Evolutionary conservation across 768 basidiomycete species (phyloP).

Genomic region (Suillus spraguei): DNA sequence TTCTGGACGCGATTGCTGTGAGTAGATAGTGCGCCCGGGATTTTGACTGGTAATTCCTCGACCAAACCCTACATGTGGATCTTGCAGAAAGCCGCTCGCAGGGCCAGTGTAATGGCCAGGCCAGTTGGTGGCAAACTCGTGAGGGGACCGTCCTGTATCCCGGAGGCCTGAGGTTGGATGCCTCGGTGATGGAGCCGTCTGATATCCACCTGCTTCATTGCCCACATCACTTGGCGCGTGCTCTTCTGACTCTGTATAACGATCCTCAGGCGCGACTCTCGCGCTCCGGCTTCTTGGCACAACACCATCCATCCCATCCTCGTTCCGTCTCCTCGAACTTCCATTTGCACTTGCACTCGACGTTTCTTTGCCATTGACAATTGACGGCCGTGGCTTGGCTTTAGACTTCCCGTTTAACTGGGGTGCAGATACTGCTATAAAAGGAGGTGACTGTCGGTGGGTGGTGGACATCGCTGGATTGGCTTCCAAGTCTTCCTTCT

Average conservation of each 20-base stretch:
- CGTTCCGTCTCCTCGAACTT: conserved; percentile 23
- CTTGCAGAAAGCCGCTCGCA: conserved; percentile 51
- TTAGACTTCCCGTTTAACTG: conserved; percentile 40
- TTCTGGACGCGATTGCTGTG: conserved; percentile 46
- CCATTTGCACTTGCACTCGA: conserved; percentile 32
- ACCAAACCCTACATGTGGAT: conserved; percentile 42
- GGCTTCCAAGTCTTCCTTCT: conserved; percentile 58
- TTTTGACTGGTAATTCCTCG: conserved; percentile 41
- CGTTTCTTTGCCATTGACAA: conserved; percentile 37
- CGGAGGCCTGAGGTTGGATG: conserved; percentile 16
- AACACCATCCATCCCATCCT: conserved; percentile 22
- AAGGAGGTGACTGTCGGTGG: conserved; percentile 26
- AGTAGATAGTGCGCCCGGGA: conserved; percentile 66
- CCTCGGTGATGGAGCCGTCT: conserved; percentile 24
- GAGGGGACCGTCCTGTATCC: conserved; percentile 10
- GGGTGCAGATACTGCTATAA: conserved; percentile 24
- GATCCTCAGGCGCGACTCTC: conserved; percentile 26
- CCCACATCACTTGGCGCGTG: conserved; percentile 22
- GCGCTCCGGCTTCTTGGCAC: conserved; percentile 34
- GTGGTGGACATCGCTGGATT: conserved; percentile 52
- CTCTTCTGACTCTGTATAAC: conserved; percentile 22
- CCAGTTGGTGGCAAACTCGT: conserved; percentile 28
- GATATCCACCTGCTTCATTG: conserved; percentile 26
- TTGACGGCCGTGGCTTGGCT: conserved; percentile 35
- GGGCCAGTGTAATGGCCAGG: conserved; percentile 49